Base-by-base conservation (phyloP, 345 rosid species). In the Citrus unshiu region DNA sequence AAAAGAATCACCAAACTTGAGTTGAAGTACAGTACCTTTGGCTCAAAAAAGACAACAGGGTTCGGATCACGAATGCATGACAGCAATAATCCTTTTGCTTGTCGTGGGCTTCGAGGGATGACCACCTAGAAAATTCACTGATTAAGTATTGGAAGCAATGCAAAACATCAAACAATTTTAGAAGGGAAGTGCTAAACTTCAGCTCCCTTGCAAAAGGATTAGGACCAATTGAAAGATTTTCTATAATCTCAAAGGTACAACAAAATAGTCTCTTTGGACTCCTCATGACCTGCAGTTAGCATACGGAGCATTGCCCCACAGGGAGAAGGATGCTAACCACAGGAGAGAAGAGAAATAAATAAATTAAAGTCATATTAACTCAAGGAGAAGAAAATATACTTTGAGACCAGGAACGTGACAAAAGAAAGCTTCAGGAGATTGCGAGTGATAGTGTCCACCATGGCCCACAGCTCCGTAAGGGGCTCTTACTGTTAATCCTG, bases 341-440 rank as follows among this genome's bases (percentile, higher is more conserved):
- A 39, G 25, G 21, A 51, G 51, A 37, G 14, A 32, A 29, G n/a
- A 66, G 60, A 49, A 37, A 29, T 59, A 46, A 62, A 35, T 46
- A 46, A 46, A 46, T 46, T 46, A 13, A 64, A 16, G 30, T 70
- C 62, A 61, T 82, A 78, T 13, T 24, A 75, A 49, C 54, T 34
- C 18, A 61, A 24, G 14, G 37, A 67, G 77, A 73, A 49, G 65
- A 72, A 62, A 65, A 71, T 56, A 64, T 87, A 89, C 97, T 86
- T 95, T 95, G 85, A 95, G 86, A 83, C 97, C 99, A 49, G 97
- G 98, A 76, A 92, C 95, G 76, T 93, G 99, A 79, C 99, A 92
- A 70, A 95, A 95, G 90, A 95, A 93, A 79, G 95, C 98, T 90
- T 95, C 97, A 71, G 97, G 98, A 27, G 98, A 95, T 80, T 93